These are phyloP conservation scores for Nitzschia palea DNA, from an alignment of 108 stramenopile species.

Conservation along the genomic window DNA sequence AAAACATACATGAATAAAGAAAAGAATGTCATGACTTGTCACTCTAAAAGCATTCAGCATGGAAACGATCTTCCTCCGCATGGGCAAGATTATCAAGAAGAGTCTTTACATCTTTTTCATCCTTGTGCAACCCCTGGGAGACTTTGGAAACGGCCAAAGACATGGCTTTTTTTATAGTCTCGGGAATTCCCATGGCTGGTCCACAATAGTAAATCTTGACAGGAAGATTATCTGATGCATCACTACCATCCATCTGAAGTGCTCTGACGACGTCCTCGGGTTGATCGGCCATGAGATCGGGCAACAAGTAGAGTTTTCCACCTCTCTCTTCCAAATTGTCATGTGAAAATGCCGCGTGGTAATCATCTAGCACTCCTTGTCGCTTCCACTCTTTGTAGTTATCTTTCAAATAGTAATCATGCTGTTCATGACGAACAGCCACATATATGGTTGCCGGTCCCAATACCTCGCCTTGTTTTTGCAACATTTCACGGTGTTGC, in stretches of 20 bases:
- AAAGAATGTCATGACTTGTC: too few species aligned
- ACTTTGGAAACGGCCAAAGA: background rate
- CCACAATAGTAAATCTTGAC: slow-evolving; percentile 10
- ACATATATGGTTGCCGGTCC: slow-evolving; percentile 13
- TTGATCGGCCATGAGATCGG: slow-evolving; percentile 5
- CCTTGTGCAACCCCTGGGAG: background rate
- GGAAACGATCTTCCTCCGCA: slow-evolving; percentile 2
- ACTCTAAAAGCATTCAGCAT: slow-evolving; percentile 10
- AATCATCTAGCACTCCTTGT: slow-evolving; percentile 1
- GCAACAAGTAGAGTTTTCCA: slow-evolving; percentile 10
- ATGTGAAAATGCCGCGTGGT: slow-evolving; percentile 13
- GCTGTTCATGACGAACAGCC: background rate
- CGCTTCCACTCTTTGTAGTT: background rate
- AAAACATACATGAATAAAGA: too few species aligned
- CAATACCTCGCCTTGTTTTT: background rate
- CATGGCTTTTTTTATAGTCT: slow-evolving; percentile 5
- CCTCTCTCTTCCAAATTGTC: slow-evolving; percentile 12
- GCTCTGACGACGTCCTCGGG: background rate
- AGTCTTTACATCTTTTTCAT: background rate
- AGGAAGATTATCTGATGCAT: background rate
- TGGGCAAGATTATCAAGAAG: background rate
- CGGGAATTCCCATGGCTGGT: slow-evolving; percentile 12
- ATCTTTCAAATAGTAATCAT: slow-evolving; percentile 10
- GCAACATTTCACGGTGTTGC: slow-evolving; percentile 45
- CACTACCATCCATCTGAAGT: background rate